Evolutionary conservation across 352 stramenopile species (phyloP), one percentile per base, ranked within the genome.

Genomic region (Phytophthora ramorum): DNA sequence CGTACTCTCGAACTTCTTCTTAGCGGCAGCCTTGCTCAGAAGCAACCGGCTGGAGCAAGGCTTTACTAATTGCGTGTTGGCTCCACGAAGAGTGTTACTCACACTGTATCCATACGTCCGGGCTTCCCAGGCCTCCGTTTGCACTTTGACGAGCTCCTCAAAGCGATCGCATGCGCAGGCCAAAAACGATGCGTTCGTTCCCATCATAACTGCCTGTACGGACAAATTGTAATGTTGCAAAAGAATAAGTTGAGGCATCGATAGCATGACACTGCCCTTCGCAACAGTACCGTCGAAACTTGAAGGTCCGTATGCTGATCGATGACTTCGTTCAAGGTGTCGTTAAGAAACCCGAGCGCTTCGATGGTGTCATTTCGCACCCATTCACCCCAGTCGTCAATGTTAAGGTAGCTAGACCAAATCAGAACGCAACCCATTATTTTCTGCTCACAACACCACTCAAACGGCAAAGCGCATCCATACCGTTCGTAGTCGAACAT

Each of bases 1-100:
- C 14, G 85, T 92, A 47, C 73, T 90, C n/a, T 91, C 81, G 59
- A 93, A 91, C 59, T 89, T 90, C 61, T 93, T 91, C 65, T 93
- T 93, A 4, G 85, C 85, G 17, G 81, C 79, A 16, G 81, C 79
- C 40, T 90, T 91, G 58, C 76, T 89, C 24, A 88, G 43, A 1
- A 89, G 63, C 6, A 76, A 44, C 32, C 77, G 75, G 9, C 76
- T 88, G 0, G 79, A 87, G 28, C 71, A 87, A 22, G 76, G 77
- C 43, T 88, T 88, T 0, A 72, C 66, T 22, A 84, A 24, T 28
- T 76, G 68, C 0, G 68, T 72, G n/a, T 63, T 72, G 2, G 71
- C 57, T 38, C 68, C 68, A 38, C 72, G 72, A 26, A 91, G 69
- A 12, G 79, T 87, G 53, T 88, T 87, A 43, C 83, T 89, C 7